phyloP scores from a whole-genome alignment of 2,329 filamentous ascomycete species.

The Harringtonia aguacate region DNA sequence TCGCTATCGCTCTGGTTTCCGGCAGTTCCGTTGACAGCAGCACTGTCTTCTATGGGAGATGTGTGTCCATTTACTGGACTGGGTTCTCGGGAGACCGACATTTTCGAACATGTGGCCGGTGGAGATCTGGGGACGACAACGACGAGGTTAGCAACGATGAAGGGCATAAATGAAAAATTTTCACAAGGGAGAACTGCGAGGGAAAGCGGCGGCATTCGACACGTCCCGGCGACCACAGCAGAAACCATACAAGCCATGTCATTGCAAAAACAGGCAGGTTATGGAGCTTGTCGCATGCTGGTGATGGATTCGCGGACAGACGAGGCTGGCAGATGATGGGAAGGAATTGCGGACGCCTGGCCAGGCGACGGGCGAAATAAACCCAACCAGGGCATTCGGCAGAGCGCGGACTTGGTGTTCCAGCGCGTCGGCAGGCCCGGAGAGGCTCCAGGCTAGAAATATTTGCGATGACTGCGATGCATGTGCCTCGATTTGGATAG shows the following conservation, averaged over 20 bases:
- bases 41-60: constrained; percentile 41
- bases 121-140: constrained; percentile 44
- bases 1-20: constrained; percentile 59
- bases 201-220: background rate
- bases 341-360: constrained; percentile 8
- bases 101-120: constrained; percentile 49
- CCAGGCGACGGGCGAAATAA: background rate
- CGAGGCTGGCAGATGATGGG: constrained; percentile 12
- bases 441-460: background rate
- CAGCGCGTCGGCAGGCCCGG: background rate
- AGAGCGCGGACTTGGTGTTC: background rate
- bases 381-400: constrained; percentile 2
- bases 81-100: constrained; percentile 51
- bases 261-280: background rate
- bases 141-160: constrained; percentile 32
- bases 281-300: constrained; percentile 10
- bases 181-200: constrained; percentile 2
- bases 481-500: constrained; percentile 7
- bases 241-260: constrained; percentile 2
- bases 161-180: constrained; percentile 16
- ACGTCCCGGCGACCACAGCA: no score
- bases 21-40: constrained; percentile 23
- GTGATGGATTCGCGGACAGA: constrained; percentile 8
- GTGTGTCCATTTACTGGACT: constrained; percentile 57
- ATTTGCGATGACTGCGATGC: constrained; percentile 6